A percentile compares a stretch with the other conserved stretches of the same genome.
These are phyloP conservation scores for Xylaria telfairii DNA, from an alignment of 495 filamentous ascomycete genomes.

Conservation along the genomic window DNA sequence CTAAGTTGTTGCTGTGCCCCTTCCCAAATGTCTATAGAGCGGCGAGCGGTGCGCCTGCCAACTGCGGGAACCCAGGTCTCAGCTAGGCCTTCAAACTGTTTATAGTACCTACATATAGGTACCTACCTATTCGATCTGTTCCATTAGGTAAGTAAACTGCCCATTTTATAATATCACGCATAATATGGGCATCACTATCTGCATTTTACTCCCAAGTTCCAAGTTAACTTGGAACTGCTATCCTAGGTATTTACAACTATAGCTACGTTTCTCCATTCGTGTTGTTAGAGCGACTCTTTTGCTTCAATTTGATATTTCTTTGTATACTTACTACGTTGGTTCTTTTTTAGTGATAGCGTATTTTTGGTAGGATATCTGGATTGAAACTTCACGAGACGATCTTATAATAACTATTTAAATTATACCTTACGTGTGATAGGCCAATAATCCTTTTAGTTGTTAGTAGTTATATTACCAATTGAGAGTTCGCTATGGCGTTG, in stretches of 20 bases:
- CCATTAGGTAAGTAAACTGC: no score
- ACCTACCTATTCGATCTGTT: no score
- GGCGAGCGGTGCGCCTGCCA: background rate
- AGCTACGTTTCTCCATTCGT: background rate
- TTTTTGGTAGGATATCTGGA: background rate
- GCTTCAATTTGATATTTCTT: background rate
- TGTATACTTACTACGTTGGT: background rate
- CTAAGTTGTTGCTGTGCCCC: background rate
- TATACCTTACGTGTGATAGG: background rate
- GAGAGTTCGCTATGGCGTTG: background rate
- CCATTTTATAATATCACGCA: background rate
- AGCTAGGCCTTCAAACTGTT: background rate
- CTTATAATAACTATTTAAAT: background rate
- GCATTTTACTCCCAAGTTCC: background rate
- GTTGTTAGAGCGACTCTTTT: background rate
- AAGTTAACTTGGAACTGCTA: no score
- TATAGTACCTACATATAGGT: no score
- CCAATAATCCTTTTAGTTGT: background rate
- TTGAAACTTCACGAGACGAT: background rate
- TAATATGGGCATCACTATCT: background rate
- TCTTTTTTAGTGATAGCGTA: background rate
- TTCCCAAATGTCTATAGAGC: background rate
- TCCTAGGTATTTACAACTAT: background rate
- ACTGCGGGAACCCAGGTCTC: background rate
- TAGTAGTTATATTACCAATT: background rate